A percentile compares a stretch with the other conserved stretches of the same genome.
Conservation (phyloP, 2,329 filamentous ascomycete species). For the Ophiostoma perfectum region DNA sequence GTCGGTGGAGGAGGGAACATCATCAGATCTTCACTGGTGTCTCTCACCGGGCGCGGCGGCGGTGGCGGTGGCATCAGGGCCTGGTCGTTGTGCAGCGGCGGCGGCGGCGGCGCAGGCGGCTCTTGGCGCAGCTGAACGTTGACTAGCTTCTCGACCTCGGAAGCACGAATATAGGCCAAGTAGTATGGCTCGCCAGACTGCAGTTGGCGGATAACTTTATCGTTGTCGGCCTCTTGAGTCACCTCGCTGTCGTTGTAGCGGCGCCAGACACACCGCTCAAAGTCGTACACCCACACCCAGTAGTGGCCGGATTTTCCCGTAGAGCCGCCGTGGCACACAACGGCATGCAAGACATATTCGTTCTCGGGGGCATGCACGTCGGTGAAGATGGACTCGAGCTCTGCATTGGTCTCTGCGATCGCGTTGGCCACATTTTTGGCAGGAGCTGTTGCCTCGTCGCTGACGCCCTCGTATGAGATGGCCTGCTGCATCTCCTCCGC, state of each 20-base stretch:
- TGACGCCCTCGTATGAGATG: constrained; percentile 16
- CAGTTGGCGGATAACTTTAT: constrained; percentile 65
- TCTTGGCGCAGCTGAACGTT: constrained; percentile 26
- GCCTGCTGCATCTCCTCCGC: constrained; percentile 11
- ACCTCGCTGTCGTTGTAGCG: constrained; percentile 91
- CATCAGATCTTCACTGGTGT: neutral
- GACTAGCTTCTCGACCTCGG: constrained; percentile 31
- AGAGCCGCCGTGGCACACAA: constrained; percentile 82
- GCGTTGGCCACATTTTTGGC: neutral
- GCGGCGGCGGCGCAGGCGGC: neutral
- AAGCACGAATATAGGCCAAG: constrained; percentile 34
- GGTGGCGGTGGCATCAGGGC: neutral
- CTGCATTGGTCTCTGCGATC: constrained; percentile 30
- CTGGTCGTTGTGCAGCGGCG: neutral
- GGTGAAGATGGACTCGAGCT: constrained; percentile 51
- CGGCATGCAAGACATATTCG: constrained; percentile 79
- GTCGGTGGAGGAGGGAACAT: neutral
- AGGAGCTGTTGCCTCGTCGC: neutral
- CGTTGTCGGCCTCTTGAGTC: constrained; percentile 58
- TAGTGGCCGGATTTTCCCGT: constrained; percentile 74
- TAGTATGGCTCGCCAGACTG: constrained; percentile 62
- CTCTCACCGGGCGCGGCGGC: neutral
- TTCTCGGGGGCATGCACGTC: constrained; percentile 51
- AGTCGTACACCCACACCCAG: constrained; percentile 95
- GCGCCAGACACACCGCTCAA: constrained; percentile 73